Conservation (phyloP, 345 rosid genomes). For the Cardamine occulta region DNA sequence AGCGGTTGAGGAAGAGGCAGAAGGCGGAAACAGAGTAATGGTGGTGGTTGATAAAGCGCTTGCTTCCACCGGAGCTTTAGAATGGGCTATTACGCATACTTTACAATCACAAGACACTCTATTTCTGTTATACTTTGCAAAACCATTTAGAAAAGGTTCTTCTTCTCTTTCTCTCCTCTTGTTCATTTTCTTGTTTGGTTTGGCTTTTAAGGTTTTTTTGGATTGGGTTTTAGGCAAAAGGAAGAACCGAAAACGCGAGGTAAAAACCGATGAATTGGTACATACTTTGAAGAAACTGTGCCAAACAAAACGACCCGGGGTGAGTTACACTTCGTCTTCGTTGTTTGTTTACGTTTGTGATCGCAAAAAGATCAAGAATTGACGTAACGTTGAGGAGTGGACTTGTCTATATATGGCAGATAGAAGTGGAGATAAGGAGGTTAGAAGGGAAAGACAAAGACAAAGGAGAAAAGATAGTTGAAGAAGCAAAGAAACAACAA, state of each 20-base stretch:
- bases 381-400: neutral
- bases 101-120: constrained; percentile 63
- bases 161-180: neutral
- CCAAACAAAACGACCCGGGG: constrained; percentile 72
- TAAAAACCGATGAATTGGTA: constrained; percentile 57
- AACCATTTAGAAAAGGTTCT: constrained; percentile 53
- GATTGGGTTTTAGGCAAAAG: constrained; percentile 42
- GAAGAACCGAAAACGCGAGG: constrained; percentile 45
- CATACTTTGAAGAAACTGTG: constrained; percentile 64
- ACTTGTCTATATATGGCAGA: constrained; percentile 43
- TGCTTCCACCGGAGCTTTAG: constrained; percentile 79
- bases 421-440: constrained; percentile 61
- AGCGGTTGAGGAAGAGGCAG: constrained; percentile 23
- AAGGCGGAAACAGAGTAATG: constrained; percentile 71
- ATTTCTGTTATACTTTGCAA: constrained; percentile 61
- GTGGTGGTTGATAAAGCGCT: constrained; percentile 76
- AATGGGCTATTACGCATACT: constrained; percentile 84
- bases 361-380: neutral
- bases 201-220: neutral
- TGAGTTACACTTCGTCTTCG: constrained; percentile 38
- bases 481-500: constrained; percentile 68
- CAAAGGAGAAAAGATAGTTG: constrained; percentile 72
- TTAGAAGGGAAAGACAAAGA: constrained; percentile 60
- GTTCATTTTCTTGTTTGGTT: constrained; percentile 1
- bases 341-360: too few species aligned